phyloP scores from a whole-genome alignment of 2,329 filamentous ascomycete species.

The Exophiala sp. region DNA sequence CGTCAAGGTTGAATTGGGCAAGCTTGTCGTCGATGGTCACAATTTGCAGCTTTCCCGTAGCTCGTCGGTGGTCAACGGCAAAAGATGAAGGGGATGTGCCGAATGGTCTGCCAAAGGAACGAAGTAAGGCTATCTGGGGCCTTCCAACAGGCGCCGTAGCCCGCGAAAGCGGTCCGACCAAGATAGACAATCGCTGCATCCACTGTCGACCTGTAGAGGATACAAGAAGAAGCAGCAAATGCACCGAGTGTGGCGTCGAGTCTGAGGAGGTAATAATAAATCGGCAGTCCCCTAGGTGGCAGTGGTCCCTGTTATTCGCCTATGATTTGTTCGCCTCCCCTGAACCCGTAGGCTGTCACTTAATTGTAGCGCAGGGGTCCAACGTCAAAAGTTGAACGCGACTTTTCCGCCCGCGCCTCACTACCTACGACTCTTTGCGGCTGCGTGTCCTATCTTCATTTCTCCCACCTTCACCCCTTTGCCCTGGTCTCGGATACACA shows the following conservation, averaged over 20 bases:
- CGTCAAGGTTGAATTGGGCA: slow-evolving; percentile 20
- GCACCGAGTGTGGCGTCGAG: no score
- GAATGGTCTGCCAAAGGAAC: neutral
- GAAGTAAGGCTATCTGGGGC: neutral
- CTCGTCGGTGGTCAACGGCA: slow-evolving; percentile 6
- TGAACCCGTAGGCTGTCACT: no score
- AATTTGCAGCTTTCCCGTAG: slow-evolving; percentile 14
- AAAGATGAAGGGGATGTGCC: slow-evolving; percentile 2
- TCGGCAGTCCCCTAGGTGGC: no score
- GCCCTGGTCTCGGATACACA: neutral
- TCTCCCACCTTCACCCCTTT: neutral
- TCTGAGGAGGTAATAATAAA: no score
- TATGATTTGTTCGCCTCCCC: slow-evolving; percentile 1
- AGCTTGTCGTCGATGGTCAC: slow-evolving; percentile 23
- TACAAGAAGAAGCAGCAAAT: no score
- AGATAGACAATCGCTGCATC: slow-evolving; percentile 13
- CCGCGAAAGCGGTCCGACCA: slow-evolving; percentile 14
- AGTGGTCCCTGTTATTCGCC: no score
- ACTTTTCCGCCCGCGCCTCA: neutral
- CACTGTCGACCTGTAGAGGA: neutral
- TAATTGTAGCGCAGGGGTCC: neutral
- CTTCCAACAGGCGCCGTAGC: neutral
- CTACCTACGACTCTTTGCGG: slow-evolving; percentile 1
- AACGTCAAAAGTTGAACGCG: neutral
- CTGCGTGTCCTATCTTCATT: neutral